Conservation (phyloP, 2,329 filamentous ascomycete genomes). For the Macroventuria anomochaeta region DNA sequence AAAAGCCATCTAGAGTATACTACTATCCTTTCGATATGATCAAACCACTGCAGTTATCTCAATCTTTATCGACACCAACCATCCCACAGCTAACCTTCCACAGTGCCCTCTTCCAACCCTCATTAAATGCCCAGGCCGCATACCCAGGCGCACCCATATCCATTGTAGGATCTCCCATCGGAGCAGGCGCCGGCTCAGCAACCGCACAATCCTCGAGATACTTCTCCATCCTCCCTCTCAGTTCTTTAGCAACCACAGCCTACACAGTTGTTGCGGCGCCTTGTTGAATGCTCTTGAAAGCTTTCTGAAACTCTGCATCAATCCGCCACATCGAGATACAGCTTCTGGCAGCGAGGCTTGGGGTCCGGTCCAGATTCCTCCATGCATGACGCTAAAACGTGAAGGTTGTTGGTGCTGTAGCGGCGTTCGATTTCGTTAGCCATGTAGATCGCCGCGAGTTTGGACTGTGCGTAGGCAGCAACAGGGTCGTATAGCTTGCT, state of each 20-base stretch:
- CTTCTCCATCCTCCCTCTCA: conserved; percentile 37
- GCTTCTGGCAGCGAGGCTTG: too few species aligned
- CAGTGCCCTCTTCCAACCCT: background rate
- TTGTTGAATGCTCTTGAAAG: conserved; percentile 38
- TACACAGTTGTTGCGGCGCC: conserved; percentile 49
- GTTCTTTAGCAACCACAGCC: conserved; percentile 46
- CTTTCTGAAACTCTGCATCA: conserved; percentile 8
- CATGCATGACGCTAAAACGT: conserved; percentile 45
- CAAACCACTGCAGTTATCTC: background rate
- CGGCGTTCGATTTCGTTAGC: conserved; percentile 60
- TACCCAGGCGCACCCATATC: background rate
- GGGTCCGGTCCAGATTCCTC: too few species aligned
- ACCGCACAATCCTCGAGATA: background rate
- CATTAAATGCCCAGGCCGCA: background rate
- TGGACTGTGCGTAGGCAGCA: conserved; percentile 56
- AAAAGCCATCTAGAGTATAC: too few species aligned
- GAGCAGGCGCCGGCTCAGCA: background rate
- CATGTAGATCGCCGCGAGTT: conserved; percentile 59
- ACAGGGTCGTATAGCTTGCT: too few species aligned
- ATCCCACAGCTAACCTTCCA: background rate
- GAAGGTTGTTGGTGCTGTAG: conserved; percentile 54
- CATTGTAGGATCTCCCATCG: background rate
- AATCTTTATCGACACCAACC: background rate
- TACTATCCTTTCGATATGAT: too few species aligned
- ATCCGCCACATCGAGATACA: background rate